phyloP scores from a whole-genome alignment of 1,139 yeast species.

The Diutina ranongensis region DNA sequence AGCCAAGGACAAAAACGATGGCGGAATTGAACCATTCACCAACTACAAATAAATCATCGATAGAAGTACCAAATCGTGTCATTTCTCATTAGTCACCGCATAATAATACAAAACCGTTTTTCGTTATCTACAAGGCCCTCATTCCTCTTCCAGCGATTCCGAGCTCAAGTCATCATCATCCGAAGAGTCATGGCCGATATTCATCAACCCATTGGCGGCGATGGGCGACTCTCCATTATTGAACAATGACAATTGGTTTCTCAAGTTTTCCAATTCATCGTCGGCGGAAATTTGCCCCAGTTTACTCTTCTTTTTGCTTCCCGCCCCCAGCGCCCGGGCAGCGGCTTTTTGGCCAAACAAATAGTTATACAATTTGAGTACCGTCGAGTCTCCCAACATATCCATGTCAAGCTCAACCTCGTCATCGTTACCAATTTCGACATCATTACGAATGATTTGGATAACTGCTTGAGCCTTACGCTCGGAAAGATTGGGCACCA shows the following conservation, averaged over 20 bases:
- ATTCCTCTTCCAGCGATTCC: slow-evolving; percentile 5
- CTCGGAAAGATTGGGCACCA: slow-evolving; percentile 68
- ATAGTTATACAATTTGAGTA: slow-evolving; percentile 71
- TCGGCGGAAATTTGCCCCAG: not conserved
- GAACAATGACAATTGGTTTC: slow-evolving; percentile 71
- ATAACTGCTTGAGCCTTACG: slow-evolving; percentile 76
- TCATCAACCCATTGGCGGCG: slow-evolving; percentile 5
- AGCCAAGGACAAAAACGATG: not conserved
- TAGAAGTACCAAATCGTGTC: not conserved
- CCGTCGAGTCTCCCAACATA: slow-evolving; percentile 75
- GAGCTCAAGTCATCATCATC: slow-evolving; percentile 5
- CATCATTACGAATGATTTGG: slow-evolving; percentile 75
- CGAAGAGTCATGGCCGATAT: slow-evolving; percentile 4
- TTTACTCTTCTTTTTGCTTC: slow-evolving; percentile 53
- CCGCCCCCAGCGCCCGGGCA: slow-evolving; percentile 32
- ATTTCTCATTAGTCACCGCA: slow-evolving; percentile 3
- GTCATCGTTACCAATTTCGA: slow-evolving; percentile 69
- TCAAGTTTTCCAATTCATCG: slow-evolving; percentile 74
- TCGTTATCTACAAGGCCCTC: slow-evolving; percentile 4
- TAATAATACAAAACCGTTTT: slow-evolving; percentile 5
- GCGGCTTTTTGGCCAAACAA: slow-evolving; percentile 50
- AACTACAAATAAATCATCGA: not conserved
- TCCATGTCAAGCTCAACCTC: slow-evolving; percentile 92
- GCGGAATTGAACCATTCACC: not conserved
- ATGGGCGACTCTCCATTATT: slow-evolving; percentile 30